Conservation (phyloP, 345 rosid species). For the Trapa bicornis region DNA sequence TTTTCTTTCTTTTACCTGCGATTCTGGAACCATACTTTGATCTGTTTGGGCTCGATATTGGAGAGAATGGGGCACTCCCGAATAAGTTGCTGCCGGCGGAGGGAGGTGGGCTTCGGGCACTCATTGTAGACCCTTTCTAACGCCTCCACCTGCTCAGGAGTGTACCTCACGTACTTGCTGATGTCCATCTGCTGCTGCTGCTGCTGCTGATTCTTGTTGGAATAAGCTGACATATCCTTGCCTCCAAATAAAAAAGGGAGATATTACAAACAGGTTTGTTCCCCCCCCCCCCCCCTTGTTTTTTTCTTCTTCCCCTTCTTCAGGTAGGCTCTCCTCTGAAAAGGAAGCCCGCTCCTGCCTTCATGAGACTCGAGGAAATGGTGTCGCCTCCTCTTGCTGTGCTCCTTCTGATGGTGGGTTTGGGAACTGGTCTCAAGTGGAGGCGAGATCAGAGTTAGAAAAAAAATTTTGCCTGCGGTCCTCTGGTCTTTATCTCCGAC, state of each 20-base stretch:
- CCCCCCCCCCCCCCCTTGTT: background rate
- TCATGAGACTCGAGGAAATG: conserved; percentile 16
- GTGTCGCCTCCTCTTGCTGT: too few species aligned
- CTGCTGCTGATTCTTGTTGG: conserved; percentile 19
- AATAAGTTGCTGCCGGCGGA: conserved; percentile 62
- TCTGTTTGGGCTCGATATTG: conserved; percentile 60
- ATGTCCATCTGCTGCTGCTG: conserved; percentile 38
- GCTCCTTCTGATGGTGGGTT: too few species aligned
- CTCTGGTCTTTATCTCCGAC: conserved; percentile 27
- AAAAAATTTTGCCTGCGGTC: background rate
- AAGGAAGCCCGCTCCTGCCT: conserved; percentile 49
- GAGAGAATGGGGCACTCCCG: conserved; percentile 57
- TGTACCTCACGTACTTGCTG: conserved; percentile 60
- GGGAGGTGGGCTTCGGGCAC: conserved; percentile 72
- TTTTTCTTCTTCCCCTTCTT: conserved; percentile 1
- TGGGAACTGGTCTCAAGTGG: background rate
- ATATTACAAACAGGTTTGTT: background rate
- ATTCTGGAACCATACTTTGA: conserved; percentile 71
- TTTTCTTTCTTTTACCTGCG: conserved; percentile 27
- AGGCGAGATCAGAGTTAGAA: background rate
- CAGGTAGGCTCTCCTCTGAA: conserved; percentile 42
- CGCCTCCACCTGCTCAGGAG: conserved; percentile 74
- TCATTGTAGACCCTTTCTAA: conserved; percentile 60
- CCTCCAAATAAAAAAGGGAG: background rate
- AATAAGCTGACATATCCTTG: conserved; percentile 26